Base-by-base conservation (phyloP, 73 alveolate species). In the Tetrahymena elliotti region DNA sequence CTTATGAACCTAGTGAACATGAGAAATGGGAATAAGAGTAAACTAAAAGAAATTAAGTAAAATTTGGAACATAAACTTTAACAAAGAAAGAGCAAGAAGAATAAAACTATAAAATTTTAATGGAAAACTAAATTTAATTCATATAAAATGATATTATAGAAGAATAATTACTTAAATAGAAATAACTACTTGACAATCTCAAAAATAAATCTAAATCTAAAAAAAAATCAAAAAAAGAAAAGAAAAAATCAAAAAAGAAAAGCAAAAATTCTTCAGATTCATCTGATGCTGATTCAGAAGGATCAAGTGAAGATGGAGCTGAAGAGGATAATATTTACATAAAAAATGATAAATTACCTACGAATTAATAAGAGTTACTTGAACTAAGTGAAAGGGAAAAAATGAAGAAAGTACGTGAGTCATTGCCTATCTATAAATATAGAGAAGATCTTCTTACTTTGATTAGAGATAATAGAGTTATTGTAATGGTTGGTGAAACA, bases 401-500 rank as follows among this genome's bases (percentile, higher is more conserved):
- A 27, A 84, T 97, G 84, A 53, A 94, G 38, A 38, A 95, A 34
- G 96, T 93, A 33, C 95, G 98, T 47, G 96, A 95, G 35, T 88
- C 96, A 38, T 95, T 99, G 84, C 99, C 99, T 9, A 97, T 98
- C 27, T 98, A 53, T 97, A 98, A 98, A 53, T 97, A 97, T 94
- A 97, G 99, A 95, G 99, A 97, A 83, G 95, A 98, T 94, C 98
- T 99, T 24, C 95, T 98, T 3, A 96, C 97, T 54, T 98, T 99
- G 53, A 93, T 98, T 33, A 84, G 98, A 93, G 99, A 97, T 94
- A 97, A 99, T 95, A 96, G 97, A 96, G 98, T 99, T 34, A 93
- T 98, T 40, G 96, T 99, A 41, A 98, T 99, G 82, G 99, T 98
- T 47, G 99, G 99, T 68, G 99, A 99, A 95, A 99, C 99, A 47